A percentile compares a stretch with the other conserved stretches of the same genome.
Evolutionary conservation across 805 yeast species (phyloP).

Genomic region (Huiozyma sinensis): DNA sequence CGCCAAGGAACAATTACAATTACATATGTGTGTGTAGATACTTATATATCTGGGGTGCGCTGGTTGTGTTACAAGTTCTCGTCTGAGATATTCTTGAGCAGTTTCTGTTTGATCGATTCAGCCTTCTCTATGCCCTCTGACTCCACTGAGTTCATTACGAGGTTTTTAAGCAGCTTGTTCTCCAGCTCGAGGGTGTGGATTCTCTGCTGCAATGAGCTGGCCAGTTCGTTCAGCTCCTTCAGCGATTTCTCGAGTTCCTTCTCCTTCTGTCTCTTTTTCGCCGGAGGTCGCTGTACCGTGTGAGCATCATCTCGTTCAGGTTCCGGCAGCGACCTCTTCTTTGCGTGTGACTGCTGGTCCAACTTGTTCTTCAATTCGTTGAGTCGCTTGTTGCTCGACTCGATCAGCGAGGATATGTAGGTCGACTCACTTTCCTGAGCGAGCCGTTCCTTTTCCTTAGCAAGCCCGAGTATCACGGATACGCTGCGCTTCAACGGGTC

Average conservation of each 20-base stretch:
- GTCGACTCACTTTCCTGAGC: background rate
- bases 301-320: conserved; percentile 1
- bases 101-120: background rate
- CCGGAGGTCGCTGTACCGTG: background rate
- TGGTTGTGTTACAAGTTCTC: too few species aligned
- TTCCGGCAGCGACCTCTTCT: background rate
- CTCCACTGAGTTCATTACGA: conserved; percentile 36
- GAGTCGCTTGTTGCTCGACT: conserved; percentile 3
- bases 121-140: conserved; percentile 41
- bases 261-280: conserved; percentile 79
- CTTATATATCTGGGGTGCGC: too few species aligned
- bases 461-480: background rate
- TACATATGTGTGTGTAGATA: too few species aligned
- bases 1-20: too few species aligned
- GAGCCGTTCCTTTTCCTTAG: background rate
- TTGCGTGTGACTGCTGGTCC: conserved; percentile 25
- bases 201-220: conserved; percentile 55
- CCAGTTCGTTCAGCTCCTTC: conserved; percentile 58
- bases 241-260: conserved; percentile 78
- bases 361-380: conserved; percentile 81
- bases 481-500: conserved; percentile 1
- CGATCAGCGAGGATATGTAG: conserved; percentile 4
- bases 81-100: too few species aligned
- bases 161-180: conserved; percentile 69
- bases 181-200: conserved; percentile 87